Base-by-base conservation (phyloP, 768 basidiomycete species). In the Gymnopilus junonius region DNA sequence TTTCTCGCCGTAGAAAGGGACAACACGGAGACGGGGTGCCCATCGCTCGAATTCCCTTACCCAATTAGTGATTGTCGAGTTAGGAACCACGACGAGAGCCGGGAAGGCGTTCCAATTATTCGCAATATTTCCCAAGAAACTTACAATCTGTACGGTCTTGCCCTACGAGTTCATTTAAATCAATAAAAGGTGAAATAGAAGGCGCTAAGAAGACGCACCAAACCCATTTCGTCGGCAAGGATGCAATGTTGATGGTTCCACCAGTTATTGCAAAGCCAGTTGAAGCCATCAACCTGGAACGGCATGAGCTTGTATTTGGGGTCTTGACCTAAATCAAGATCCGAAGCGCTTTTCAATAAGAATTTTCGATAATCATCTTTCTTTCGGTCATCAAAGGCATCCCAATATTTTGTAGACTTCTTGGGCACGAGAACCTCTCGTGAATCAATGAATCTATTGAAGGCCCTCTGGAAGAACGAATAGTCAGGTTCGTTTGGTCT, bases 181-280 rank as follows among this genome's bases (percentile, higher is more conserved):
- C 1, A 27, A 3, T 43, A 31, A 2, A 2, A 35, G n/a, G 35
- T 6, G 23, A 8, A 20, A 45, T n/a, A 42, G 27, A 37, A 29
- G 50, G 23, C 15, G 20, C n/a, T 39, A 11, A 12, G 40, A 20
- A 17, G 60, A 25, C 71, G 55, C 74, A 93, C 94, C 73, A 95
- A 77, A 62, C 95, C 95, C 97, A 99, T 99, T 75, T 99, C 97
- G 72, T 99, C 97, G 2, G 97, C 97, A 21, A 99, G 84, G 65
- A 96, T 96, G 64, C 90, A 94, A 43, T 87, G 86, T 64, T 94
- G 94, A 43, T 80, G 83, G 65, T 85, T 88, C 89, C 90, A 94
- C 95, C 95, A 96, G 65, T 95, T 94, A 66, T 89, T 86, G 66
- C 85, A 89, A 48, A 94, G 80, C 93, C 92, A 94, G 58, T 93